Base-by-base conservation (phyloP, 2,329 filamentous ascomycete genomes). In the Clonostachys rhizophaga region DNA sequence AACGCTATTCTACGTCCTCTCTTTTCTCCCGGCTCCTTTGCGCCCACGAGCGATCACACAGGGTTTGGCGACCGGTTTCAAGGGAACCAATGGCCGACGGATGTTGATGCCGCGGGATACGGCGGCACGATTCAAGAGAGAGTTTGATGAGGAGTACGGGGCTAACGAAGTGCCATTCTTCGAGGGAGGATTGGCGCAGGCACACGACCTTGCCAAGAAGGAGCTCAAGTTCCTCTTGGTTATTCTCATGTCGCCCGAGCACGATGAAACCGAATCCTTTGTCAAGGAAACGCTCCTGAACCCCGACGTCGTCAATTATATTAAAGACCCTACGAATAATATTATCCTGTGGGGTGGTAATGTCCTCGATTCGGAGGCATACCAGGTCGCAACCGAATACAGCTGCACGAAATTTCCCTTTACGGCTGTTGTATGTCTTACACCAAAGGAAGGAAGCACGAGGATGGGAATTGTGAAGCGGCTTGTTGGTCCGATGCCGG, bases 91-190 rank as follows among this genome's bases (percentile, higher is more conserved):
- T 50, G 86, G 87, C 5, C 79, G 92, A 34, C 79, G 89, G 54
- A 81, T 89, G 55, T 71, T 96, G 41, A 87, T 87, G 60, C 91
- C 92, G 2, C 83, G 88, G 48, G 94, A 99, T 60, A 92, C 90
- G 1, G 91, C 92, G 0, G 85, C 88, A 24, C 78, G 94, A 34
- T 95, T 97, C 64, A 87, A 89, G 59, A 82, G 92, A 9, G 91
- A 97, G 57, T 96, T 99, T 55, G 91, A 96, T 58, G 94, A 99
- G 67, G 89, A 95, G 58, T 94, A 96, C 60, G 91, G 90, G 0
- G 69, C 75, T 16, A 80, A 83, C 43, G 74, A 73, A 5, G 68
- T 97, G 5, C 84, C 87, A 0, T 96, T 95, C 64, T 84, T 86
- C 55, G 91, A 96, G 60, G 87, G 87, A 45, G 91, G 92, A 5